Evolutionary conservation across 345 rosid species (phyloP).

Genomic region (Eucalyptus pauciflora): DNA sequence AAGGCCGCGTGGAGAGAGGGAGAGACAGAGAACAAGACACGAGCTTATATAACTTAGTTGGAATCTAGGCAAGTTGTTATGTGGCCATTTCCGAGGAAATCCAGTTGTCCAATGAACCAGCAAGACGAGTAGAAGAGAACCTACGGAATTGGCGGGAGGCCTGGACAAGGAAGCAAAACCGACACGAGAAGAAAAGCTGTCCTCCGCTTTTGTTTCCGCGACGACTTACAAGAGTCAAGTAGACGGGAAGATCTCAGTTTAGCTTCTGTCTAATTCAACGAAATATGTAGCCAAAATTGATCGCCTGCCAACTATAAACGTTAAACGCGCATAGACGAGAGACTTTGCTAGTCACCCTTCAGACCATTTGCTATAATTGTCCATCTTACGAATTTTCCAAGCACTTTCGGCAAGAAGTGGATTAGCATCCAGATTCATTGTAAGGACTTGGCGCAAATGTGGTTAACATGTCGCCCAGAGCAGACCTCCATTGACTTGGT

Average conservation of each 20-base stretch:
- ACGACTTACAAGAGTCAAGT: neutral
- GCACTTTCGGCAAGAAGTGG: neutral
- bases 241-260: neutral
- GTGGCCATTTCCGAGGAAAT: neutral
- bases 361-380: neutral
- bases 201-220: neutral
- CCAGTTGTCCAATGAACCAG: neutral
- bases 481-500: neutral
- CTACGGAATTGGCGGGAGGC: neutral
- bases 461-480: neutral
- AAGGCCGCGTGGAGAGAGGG: neutral
- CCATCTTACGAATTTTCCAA: neutral
- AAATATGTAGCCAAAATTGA: neutral
- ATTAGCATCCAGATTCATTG: neutral
- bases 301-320: neutral
- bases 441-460: neutral
- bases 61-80: neutral
- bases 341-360: neutral
- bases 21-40: neutral
- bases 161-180: neutral
- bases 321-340: neutral
- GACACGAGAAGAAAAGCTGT: neutral
- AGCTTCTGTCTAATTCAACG: neutral
- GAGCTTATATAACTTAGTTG: neutral
- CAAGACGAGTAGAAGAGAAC: neutral